Percentiles rank a stretch among this genome's conserved stretches.
Evolutionary conservation across 1,284 basidiomycete species (phyloP).

Genomic region (Ganoderma leucocontextum): DNA sequence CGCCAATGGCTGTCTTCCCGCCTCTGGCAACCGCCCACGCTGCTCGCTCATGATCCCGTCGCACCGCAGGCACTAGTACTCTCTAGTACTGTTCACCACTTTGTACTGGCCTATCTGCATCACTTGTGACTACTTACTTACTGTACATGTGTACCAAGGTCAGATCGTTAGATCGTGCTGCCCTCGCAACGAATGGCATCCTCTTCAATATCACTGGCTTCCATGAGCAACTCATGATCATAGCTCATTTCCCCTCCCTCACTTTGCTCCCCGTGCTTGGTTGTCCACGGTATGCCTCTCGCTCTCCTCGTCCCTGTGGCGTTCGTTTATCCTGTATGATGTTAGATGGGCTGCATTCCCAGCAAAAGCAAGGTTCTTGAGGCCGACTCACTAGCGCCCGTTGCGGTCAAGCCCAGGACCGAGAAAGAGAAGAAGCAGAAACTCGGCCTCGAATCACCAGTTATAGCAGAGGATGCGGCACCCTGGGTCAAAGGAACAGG

Average conservation of each 20-base stretch:
- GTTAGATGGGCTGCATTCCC: conserved; percentile 52
- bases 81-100: too few species aligned
- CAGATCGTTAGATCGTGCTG: conserved; percentile 23
- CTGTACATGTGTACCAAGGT: not conserved
- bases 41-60: not conserved
- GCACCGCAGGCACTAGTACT: conserved; percentile 17
- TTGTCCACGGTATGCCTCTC: conserved; percentile 26
- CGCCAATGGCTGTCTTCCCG: conserved; percentile 8
- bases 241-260: conserved; percentile 4
- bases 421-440: conserved; percentile 30
- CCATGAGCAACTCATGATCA: conserved; percentile 13
- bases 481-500: conserved; percentile 44
- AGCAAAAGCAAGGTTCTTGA: conserved; percentile 48
- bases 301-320: not conserved
- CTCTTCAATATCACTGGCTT: conserved; percentile 18
- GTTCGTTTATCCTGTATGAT: not conserved
- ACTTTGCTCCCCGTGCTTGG: conserved; percentile 12
- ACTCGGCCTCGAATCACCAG: conserved; percentile 39
- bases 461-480: conserved; percentile 41
- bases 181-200: conserved; percentile 27
- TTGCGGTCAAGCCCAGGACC: conserved; percentile 21
- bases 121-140: conserved; percentile 9
- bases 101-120: conserved; percentile 20
- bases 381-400: conserved; percentile 27
- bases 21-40: conserved; percentile 8